These are phyloP conservation scores for Neohortaea acidophila DNA, from an alignment of 495 filamentous ascomycete genomes.

Conservation along the genomic window DNA sequence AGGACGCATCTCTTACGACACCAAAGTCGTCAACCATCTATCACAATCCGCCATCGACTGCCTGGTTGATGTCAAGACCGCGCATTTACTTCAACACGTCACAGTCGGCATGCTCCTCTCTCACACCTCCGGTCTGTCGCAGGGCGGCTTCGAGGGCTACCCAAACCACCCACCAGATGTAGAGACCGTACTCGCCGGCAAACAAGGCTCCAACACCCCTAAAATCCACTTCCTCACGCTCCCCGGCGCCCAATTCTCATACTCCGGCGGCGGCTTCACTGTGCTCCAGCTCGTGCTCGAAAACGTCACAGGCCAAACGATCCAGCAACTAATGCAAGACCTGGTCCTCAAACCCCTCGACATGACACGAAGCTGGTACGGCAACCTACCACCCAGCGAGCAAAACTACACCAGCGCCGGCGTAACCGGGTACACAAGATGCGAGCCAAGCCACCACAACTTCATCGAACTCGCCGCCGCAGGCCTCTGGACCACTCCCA, in stretches of 20 bases:
- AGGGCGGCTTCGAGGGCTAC: conserved; percentile 19
- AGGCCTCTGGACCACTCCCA: conserved; percentile 23
- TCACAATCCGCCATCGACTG: conserved; percentile 1
- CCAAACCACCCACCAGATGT: conserved; percentile 4
- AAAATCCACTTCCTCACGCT: conserved; percentile 12
- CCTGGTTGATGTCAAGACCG: conserved; percentile 4
- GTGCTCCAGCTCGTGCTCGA: conserved; percentile 21
- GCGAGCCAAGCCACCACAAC: conserved; percentile 6
- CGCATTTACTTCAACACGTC: conserved; percentile 11
- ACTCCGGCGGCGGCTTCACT: conserved; percentile 21
- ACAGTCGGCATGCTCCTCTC: conserved; percentile 18
- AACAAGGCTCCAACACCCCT: conserved; percentile 15
- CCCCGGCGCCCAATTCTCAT: conserved; percentile 15
- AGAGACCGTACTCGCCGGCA: conserved; percentile 13
- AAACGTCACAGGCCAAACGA: conserved; percentile 6
- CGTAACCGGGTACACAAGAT: conserved; percentile 8
- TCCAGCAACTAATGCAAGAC: conserved; percentile 14
- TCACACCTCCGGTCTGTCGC: conserved; percentile 19
- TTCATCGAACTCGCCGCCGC: conserved; percentile 21
- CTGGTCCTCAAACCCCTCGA: conserved; percentile 18
- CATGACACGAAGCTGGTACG: conserved; percentile 16
- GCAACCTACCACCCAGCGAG: conserved; percentile 6
- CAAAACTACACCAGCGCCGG: conserved; percentile 16
- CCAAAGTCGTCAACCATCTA: conserved; percentile 3
- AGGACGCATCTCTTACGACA: conserved; percentile 8